Percentiles rank a stretch among this genome's conserved stretches.
Evolutionary conservation across 805 yeast genomes (phyloP).

Genomic region (Starmerella davenportii): DNA sequence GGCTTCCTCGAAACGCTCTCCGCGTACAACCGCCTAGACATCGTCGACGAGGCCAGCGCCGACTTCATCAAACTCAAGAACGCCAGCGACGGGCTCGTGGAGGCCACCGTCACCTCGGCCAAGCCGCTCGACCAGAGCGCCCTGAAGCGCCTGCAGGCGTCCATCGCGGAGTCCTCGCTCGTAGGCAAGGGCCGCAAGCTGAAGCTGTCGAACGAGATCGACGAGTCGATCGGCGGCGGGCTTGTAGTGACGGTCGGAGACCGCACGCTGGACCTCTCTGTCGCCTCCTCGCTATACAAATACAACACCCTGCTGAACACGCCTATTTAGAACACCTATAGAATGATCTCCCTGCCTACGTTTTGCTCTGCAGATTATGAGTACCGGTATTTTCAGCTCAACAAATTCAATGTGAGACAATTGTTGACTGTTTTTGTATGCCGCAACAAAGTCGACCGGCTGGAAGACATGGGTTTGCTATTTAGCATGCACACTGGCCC

Average conservation of each 20-base stretch:
- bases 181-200: slow-evolving; percentile 78
- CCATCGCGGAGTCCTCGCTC: slow-evolving; percentile 58
- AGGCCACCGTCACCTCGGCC: slow-evolving; percentile 82
- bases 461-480: too few species aligned
- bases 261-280: slow-evolving; percentile 85
- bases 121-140: slow-evolving; percentile 63
- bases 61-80: slow-evolving; percentile 66
- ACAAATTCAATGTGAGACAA: too few species aligned
- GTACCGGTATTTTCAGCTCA: too few species aligned
- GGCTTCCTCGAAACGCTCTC: slow-evolving; percentile 75
- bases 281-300: slow-evolving; percentile 66
- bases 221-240: slow-evolving; percentile 90
- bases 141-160: slow-evolving; percentile 57
- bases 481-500: too few species aligned
- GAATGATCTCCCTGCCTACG: too few species aligned
- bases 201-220: slow-evolving; percentile 62
- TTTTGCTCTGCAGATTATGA: slow-evolving; percentile 4
- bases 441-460: too few species aligned
- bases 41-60: slow-evolving; percentile 44
- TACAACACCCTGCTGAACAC: slow-evolving; percentile 78
- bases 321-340: slow-evolving; percentile 38
- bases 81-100: slow-evolving; percentile 81
- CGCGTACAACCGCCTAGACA: slow-evolving; percentile 78
- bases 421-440: too few species aligned
- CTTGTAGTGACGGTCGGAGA: slow-evolving; percentile 90